These are phyloP conservation scores for Cynara cardunculus DNA, from an alignment of 129 eudicot genomes.

Conservation along the genomic window DNA sequence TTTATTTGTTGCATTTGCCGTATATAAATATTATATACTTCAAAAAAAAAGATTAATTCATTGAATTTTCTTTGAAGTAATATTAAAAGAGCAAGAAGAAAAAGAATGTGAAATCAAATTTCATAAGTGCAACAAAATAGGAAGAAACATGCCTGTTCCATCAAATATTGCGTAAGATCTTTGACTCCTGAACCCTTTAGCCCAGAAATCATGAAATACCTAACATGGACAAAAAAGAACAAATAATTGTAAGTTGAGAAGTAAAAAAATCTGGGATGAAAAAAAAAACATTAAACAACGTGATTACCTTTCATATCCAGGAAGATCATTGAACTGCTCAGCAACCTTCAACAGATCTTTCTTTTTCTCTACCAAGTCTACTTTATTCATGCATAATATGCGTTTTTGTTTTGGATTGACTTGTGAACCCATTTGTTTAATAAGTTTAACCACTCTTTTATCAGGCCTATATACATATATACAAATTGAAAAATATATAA, in stretches of 20 bases:
- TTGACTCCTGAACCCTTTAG: conserved; percentile 90
- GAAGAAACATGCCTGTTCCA: conserved; percentile 64
- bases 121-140: background rate
- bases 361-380: conserved; percentile 89
- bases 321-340: conserved; percentile 67
- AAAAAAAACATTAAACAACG: background rate
- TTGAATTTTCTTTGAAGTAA: background rate
- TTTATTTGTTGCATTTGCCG: too few species aligned
- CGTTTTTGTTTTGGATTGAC: conserved; percentile 71
- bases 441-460: conserved; percentile 74
- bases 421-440: conserved; percentile 79
- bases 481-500: background rate
- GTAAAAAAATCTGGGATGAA: background rate
- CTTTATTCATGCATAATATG: conserved; percentile 84
- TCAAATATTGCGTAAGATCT: conserved; percentile 67
- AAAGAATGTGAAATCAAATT: background rate
- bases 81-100: background rate
- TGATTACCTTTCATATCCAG: conserved; percentile 74
- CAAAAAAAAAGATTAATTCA: background rate
- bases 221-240: conserved; percentile 15
- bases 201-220: conserved; percentile 90
- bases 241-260: background rate
- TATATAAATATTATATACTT: too few species aligned
- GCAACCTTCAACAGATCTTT: conserved; percentile 71
- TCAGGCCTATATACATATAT: conserved; percentile 58